Evolutionary conservation across 441 rosid species (phyloP).

Genomic region (Monsonia emarginata): DNA sequence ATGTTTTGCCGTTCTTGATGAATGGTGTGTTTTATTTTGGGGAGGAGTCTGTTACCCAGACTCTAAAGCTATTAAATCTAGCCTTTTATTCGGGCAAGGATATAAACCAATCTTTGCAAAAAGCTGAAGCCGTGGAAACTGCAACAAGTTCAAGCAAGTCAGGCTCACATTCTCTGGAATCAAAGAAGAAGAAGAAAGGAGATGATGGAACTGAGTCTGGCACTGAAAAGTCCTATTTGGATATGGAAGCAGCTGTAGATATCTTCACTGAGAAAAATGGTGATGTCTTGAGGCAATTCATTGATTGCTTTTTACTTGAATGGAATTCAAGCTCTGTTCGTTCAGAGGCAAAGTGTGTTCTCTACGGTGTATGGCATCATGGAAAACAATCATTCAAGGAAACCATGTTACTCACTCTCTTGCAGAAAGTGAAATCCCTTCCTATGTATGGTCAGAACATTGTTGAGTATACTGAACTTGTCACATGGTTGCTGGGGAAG

Average conservation of each 20-base stretch:
- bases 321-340: slow-evolving; percentile 99
- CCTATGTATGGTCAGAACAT: slow-evolving; percentile 98
- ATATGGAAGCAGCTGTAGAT: slow-evolving; percentile 84
- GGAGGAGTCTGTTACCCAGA: slow-evolving; percentile 92
- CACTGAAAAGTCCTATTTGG: slow-evolving; percentile 76
- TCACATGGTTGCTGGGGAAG: slow-evolving; percentile 79
- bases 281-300: slow-evolving; percentile 78
- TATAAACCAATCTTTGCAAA: slow-evolving; percentile 49
- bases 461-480: slow-evolving; percentile 89
- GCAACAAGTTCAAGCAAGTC: slow-evolving; percentile 61
- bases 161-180: slow-evolving; percentile 56
- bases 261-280: slow-evolving; percentile 71
- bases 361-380: slow-evolving; percentile 97
- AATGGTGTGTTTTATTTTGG: slow-evolving; percentile 77
- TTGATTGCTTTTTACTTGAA: slow-evolving; percentile 88
- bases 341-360: slow-evolving; percentile 78
- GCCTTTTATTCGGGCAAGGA: slow-evolving; percentile 97
- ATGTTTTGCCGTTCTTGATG: slow-evolving; percentile 75
- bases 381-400: slow-evolving; percentile 84
- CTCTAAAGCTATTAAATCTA: slow-evolving; percentile 80
- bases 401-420: slow-evolving; percentile 52
- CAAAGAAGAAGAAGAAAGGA: slow-evolving; percentile 92
- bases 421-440: slow-evolving; percentile 65
- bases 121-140: slow-evolving; percentile 62
- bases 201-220: slow-evolving; percentile 89